Conservation (phyloP, 306 rosid species). For the Vigna reflexopilosa region DNA sequence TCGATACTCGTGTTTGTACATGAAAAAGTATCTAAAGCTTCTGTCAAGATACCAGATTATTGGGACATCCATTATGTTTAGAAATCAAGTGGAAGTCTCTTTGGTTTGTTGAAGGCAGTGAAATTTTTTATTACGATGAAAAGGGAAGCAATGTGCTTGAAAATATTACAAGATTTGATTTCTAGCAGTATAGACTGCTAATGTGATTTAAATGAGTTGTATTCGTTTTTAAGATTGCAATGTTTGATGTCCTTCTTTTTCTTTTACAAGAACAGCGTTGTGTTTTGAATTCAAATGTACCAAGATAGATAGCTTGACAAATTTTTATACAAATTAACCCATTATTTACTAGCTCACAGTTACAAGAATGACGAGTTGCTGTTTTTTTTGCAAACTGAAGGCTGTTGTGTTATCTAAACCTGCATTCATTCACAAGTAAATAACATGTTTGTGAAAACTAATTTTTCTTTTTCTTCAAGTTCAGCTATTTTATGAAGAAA, state of each 20-base stretch:
- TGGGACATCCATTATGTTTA: constrained; percentile 23
- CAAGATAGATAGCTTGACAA: background rate
- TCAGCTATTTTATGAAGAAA: no score
- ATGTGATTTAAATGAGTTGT: constrained; percentile 33
- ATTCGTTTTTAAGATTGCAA: constrained; percentile 20
- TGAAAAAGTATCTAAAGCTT: constrained; percentile 31
- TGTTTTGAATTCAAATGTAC: background rate
- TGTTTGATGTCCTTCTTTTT: background rate
- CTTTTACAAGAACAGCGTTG: background rate
- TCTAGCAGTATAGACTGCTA: constrained; percentile 38
- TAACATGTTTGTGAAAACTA: no score
- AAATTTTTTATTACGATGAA: constrained; percentile 34
- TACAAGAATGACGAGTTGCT: background rate
- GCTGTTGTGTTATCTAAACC: background rate
- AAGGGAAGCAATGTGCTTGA: constrained; percentile 23
- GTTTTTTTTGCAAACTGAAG: background rate
- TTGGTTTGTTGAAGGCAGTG: constrained; percentile 36
- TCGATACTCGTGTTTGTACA: constrained; percentile 43
- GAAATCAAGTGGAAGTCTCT: constrained; percentile 23
- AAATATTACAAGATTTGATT: constrained; percentile 39
- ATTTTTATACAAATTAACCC: background rate
- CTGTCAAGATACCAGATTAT: constrained; percentile 41
- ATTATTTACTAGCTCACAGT: background rate
- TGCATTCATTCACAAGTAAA: background rate
- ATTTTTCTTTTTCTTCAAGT: no score